phyloP scores from a whole-genome alignment of 495 filamentous ascomycete species.

The Neurospora sp. region DNA sequence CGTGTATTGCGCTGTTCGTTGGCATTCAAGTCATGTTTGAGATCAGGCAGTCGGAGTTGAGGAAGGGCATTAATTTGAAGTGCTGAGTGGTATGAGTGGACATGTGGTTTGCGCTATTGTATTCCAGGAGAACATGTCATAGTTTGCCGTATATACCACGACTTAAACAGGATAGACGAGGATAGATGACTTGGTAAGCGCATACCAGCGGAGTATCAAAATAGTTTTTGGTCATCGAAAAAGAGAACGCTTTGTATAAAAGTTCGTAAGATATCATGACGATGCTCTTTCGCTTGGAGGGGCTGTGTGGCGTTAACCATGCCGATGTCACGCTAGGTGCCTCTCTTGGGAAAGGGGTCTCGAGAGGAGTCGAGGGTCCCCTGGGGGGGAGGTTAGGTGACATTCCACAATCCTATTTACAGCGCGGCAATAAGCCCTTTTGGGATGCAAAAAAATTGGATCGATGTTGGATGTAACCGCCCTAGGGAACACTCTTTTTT shows the following conservation, averaged over 20 bases:
- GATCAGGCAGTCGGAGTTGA: conserved; percentile 69
- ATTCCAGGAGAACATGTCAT: neutral
- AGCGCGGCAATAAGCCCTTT: neutral
- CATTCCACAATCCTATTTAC: neutral
- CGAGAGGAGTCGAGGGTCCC: neutral
- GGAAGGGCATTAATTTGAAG: conserved; percentile 75
- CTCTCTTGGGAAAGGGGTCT: neutral
- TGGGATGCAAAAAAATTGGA: neutral
- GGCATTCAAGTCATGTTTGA: conserved; percentile 96
- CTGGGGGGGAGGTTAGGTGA: neutral
- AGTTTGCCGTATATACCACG: neutral
- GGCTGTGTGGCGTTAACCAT: neutral
- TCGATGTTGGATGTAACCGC: neutral
- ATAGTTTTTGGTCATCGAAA: neutral
- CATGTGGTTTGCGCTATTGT: neutral
- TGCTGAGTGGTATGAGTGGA: conserved; percentile 42
- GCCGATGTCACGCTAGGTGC: neutral
- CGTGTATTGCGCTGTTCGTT: conserved; percentile 66
- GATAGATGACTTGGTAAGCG: neutral
- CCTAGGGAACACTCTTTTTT: neutral
- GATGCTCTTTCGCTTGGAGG: neutral
- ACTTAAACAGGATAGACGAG: neutral
- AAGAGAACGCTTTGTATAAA: neutral
- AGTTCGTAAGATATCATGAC: neutral
- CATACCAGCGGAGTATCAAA: neutral